These are phyloP conservation scores for Ustilago crameri DNA, from an alignment of 1,284 basidiomycete genomes.

Conservation along the genomic window DNA sequence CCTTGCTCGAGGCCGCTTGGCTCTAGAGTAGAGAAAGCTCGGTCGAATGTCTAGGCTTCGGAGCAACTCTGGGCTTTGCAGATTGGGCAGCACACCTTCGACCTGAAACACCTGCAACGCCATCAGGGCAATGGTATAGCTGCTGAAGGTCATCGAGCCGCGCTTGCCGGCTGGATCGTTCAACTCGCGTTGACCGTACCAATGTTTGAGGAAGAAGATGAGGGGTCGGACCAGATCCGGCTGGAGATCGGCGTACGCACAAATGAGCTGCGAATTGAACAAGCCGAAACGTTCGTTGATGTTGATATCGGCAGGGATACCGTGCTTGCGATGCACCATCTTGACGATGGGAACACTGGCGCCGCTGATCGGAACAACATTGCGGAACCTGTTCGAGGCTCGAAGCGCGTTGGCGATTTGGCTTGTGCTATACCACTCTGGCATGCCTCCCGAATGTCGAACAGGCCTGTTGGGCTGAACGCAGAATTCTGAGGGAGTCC, in stretches of 20 bases:
- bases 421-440: conserved; percentile 45
- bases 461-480: conserved; percentile 1
- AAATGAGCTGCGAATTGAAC: conserved; percentile 54
- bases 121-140: conserved; percentile 60
- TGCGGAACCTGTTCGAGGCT: conserved; percentile 16
- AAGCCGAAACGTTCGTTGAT: conserved; percentile 62
- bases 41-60: conserved; percentile 21
- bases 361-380: conserved; percentile 36
- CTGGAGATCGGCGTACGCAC: conserved; percentile 52
- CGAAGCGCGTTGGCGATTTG: conserved; percentile 35
- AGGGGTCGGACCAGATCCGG: conserved; percentile 52
- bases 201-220: conserved; percentile 60
- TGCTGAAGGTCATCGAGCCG: conserved; percentile 50
- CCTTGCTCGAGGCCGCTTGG: conserved; percentile 25
- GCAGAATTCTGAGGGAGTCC: conserved; percentile 34
- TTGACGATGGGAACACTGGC: conserved; percentile 62
- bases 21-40: conserved; percentile 43
- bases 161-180: conserved; percentile 56
- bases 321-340: conserved; percentile 35
- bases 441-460: conserved; percentile 27
- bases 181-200: conserved; percentile 46
- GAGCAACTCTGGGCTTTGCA: conserved; percentile 63
- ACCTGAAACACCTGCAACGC: conserved; percentile 66
- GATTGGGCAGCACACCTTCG: conserved; percentile 63
- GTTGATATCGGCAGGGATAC: conserved; percentile 55